Evolutionary conservation across 2,329 filamentous ascomycete species (phyloP).

Genomic region (Tolypocladium tundrense): DNA sequence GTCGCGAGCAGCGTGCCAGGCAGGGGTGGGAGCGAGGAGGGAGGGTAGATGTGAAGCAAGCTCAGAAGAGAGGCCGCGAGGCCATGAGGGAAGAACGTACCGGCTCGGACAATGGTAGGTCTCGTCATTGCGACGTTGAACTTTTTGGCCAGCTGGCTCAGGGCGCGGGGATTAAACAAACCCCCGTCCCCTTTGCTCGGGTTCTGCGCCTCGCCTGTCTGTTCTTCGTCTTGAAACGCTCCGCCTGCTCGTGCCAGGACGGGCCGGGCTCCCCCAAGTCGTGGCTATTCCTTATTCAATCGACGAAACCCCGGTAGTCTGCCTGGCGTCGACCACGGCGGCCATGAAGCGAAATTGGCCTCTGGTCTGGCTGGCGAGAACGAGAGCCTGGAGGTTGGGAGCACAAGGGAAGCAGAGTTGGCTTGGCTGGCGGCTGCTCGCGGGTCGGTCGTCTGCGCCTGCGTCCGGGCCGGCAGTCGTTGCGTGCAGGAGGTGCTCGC

Average conservation of each 20-base stretch:
- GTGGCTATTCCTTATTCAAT: background rate
- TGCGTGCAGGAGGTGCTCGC: background rate
- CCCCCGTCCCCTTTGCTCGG: background rate
- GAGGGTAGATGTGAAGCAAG: background rate
- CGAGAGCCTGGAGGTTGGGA: background rate
- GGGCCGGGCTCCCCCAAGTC: background rate
- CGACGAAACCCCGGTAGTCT: background rate
- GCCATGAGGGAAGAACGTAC: slow-evolving; percentile 30
- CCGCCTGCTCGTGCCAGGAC: background rate
- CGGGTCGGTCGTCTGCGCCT: background rate
- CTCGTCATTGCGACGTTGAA: slow-evolving; percentile 38
- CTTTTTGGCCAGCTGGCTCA: background rate
- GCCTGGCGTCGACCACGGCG: background rate
- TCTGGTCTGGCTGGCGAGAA: background rate
- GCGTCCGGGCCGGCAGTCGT: background rate
- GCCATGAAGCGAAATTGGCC: slow-evolving; percentile 1
- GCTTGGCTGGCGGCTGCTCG: background rate
- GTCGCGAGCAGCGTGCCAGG: background rate
- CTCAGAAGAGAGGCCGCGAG: slow-evolving; percentile 9
- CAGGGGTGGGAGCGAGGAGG: background rate
- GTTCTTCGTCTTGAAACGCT: background rate
- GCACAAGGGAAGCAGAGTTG: background rate
- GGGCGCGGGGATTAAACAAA: background rate
- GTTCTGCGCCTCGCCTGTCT: background rate
- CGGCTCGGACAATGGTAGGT: slow-evolving; percentile 49